Base-by-base conservation (phyloP, 148 eudicot species). In the Pharnaceum exiguum region DNA sequence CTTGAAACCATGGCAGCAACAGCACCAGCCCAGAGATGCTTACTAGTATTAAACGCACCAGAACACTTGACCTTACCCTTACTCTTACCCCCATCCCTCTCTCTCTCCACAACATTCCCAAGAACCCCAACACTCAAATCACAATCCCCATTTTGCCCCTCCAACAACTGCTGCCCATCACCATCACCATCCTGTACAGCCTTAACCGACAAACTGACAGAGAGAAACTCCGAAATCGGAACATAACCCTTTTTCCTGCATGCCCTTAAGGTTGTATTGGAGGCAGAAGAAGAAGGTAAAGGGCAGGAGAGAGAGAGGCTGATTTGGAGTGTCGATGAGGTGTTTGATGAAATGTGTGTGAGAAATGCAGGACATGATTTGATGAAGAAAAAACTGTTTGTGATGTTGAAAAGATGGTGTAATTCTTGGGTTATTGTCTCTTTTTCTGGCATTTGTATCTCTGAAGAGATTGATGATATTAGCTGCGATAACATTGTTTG, bases 21-120 rank as follows among this genome's bases (percentile, higher is more conserved):
- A 74, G 98, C 98, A 13, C 98, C 98, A 53, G 98, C 87, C 95
- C 95, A 93, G 2, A 93, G 79, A 76, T 93, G 98, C 61, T 79
- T 93, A 49, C 85, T 73, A 10, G 96, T 85, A 46, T 93, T 93
- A 3, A 88, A 38, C n/a, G 97, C 95, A 18, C 71, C 80, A 6
- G 66, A 70, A 47, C 68, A 67, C 31, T 55, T 69, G 11, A 55
- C 43, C 29, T 31, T 56, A 59, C 25, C 22, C 15, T 60, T n/a
- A n/a, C n/a, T n/a, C n/a, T n/a, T n/a, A n/a, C n/a, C n/a, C n/a
- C n/a, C n/a, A n/a, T n/a, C 57, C 60, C 48, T 50, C 7, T 47
- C 29, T 57, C 44, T 60, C 78, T 66, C 67, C 37, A 61, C 36
- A 30, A 45, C 17, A 38, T 51, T 65, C 24, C 54, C 51, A 56